These are phyloP conservation scores for Exophiala oligosperma DNA, from an alignment of 2,329 filamentous ascomycete species.

Conservation along the genomic window DNA sequence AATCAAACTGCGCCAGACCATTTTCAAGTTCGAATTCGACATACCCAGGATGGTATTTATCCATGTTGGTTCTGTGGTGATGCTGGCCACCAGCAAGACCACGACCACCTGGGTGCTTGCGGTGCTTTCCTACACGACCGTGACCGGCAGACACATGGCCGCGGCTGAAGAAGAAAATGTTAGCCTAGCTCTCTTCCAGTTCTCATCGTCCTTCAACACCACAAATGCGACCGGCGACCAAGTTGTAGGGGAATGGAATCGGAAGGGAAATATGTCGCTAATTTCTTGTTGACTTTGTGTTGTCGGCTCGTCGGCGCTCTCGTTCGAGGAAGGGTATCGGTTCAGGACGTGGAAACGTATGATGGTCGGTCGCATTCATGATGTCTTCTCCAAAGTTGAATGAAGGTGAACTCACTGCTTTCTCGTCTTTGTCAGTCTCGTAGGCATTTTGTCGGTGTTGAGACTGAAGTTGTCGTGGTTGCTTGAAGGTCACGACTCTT, in stretches of 20 bases:
- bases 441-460: slow-evolving; percentile 50
- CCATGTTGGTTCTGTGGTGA: slow-evolving; percentile 92
- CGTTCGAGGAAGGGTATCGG: slow-evolving; percentile 14
- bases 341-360: no score
- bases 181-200: slow-evolving; percentile 25
- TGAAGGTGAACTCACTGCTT: slow-evolving; percentile 43
- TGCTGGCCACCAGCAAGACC: slow-evolving; percentile 98
- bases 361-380: neutral
- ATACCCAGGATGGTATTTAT: slow-evolving; percentile 98
- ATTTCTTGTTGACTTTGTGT: neutral
- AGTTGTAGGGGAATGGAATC: no score
- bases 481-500: neutral
- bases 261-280: neutral
- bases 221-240: neutral
- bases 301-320: neutral
- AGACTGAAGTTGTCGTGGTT: slow-evolving; percentile 22
- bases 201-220: neutral
- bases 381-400: neutral
- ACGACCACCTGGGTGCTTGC: slow-evolving; percentile 80
- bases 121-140: slow-evolving; percentile 98
- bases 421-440: slow-evolving; percentile 52
- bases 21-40: slow-evolving; percentile 61
- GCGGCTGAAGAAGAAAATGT: slow-evolving; percentile 60
- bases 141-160: slow-evolving; percentile 98
- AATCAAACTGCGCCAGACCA: neutral